Base-by-base conservation (phyloP, 495 filamentous ascomycete species). In the Hypoxylon cercidicola region DNA sequence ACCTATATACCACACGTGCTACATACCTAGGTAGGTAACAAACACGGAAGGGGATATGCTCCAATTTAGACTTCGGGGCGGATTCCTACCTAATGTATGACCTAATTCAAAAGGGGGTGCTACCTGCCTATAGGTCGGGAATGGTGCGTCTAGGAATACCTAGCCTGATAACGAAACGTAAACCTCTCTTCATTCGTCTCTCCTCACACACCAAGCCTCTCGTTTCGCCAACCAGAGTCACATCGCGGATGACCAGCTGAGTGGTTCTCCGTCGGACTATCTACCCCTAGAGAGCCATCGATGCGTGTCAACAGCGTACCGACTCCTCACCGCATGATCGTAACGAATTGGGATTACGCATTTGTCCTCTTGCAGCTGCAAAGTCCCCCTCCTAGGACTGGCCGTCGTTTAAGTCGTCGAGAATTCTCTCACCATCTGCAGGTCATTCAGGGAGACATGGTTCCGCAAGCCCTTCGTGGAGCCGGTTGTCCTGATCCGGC, bases 341-440 rank as follows among this genome's bases (percentile, higher is more conserved):
- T 47, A 65, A 58, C 32, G 43, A 35, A 28, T 50, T 41, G 45
- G 37, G 35, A 49, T 48, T 57, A 57, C 52, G 50, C 20, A 53
- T 61, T 51, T 46, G 66, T 55, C 48, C 25, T 43, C 40, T 37
- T 59, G 56, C 66, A 69, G 66, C 66, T 69, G 66, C 66, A 69
- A 34, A 51, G 21, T 5, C 46, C 51, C 46, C 46, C 52, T 34
- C 19, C 51, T 8, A 43, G 11, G 23, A 43, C 35, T 61, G 61
- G 47, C 39, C 16, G 28, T 44, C 21, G 60, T 44, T 65, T 3
- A 15, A 61, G 55, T 61, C 52, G 66, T 50, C 51, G 16, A 21
- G 39, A 55, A 57, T 57, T 39, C 18, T 61, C 56, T 55, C 61
- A 48, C 39, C 43, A 49, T 50, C 61, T 69, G 61, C 56, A 69